A percentile compares a stretch with the other conserved stretches of the same genome.
Conservation (phyloP, 2,329 filamentous ascomycete species). For the Talaromyces piceae region DNA sequence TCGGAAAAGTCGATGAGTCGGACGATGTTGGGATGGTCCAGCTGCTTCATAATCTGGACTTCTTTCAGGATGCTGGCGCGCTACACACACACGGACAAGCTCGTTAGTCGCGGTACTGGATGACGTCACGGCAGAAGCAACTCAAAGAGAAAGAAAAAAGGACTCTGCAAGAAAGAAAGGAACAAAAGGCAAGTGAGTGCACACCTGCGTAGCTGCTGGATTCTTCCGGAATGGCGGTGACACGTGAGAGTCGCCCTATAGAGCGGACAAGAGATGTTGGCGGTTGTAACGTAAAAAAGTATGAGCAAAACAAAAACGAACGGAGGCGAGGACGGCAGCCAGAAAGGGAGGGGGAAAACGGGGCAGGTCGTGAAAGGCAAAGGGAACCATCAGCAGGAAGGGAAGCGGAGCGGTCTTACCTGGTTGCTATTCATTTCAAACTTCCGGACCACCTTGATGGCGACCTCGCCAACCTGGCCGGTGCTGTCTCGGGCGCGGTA, state of each 20-base stretch:
- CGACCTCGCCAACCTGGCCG: conserved; percentile 69
- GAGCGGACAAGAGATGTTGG: conserved; percentile 46
- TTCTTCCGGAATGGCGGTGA: conserved; percentile 65
- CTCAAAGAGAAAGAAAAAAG: conserved; percentile 19
- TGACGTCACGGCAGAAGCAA: conserved; percentile 4
- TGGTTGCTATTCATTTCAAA: conserved; percentile 98
- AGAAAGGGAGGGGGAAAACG: conserved; percentile 22
- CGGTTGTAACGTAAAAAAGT: conserved; percentile 32
- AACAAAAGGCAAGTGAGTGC: conserved; percentile 24
- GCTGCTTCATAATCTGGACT: conserved; percentile 95
- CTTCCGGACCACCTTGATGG: conserved; percentile 98
- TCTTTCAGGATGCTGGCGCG: conserved; percentile 97
- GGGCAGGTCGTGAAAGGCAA: too few species aligned
- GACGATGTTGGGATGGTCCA: conserved; percentile 94
- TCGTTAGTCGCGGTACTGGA: conserved; percentile 19
- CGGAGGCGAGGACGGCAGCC: conserved; percentile 21
- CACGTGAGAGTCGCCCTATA: conserved; percentile 73
- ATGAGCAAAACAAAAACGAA: conserved; percentile 13
- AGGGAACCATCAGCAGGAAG: too few species aligned
- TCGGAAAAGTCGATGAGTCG: conserved; percentile 91
- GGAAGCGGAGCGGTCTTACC: too few species aligned
- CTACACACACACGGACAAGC: conserved; percentile 50
- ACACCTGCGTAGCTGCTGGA: conserved; percentile 96
- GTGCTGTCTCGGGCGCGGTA: conserved; percentile 76
- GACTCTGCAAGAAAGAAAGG: conserved; percentile 11